Evolutionary conservation across 1,284 basidiomycete species (phyloP), one percentile per base, ranked within the genome.

Genomic region (Marasmius oreades): DNA sequence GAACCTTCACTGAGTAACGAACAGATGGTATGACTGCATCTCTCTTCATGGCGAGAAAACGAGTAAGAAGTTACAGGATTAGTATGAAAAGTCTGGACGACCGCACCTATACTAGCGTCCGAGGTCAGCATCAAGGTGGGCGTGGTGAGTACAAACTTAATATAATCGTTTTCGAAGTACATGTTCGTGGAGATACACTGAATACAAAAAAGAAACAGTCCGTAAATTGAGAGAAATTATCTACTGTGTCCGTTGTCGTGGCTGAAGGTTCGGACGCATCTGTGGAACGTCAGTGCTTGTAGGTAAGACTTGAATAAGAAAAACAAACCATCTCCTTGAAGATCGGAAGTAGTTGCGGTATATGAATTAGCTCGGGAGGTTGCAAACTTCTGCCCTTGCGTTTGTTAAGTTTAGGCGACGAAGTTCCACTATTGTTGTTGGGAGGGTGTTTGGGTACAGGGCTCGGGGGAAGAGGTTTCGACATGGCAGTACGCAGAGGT

Each of bases 261-360:
- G 39, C 16, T 42, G 39, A 18, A 42, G 39, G n/a, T 42, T 16
- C 20, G 39, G 39, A 42, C 39, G 39, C n/a, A 42, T 42, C 39
- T 42, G 39, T 7, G 16, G 37, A 20, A 20, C 20, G 39, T 20
- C 5, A 18, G 39, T 14, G n/a, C 10, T 8, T 11, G 14, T 16
- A 16, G 2, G 39, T 18, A 42, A n/a, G 16, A 42, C n/a, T n/a
- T n/a, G n/a, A 6, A 2, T 20, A n/a, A 42, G 3, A 20, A 1
- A 42, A 5, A 44, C 16, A 23, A 33, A 95, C 93, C 78, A 95
- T 85, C 73, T 97, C 95, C 47, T 90, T 82, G 68, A 97, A 97
- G 26, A 98, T 65, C 1, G 94, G 92, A 34, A 95, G 74, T 23
- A 98, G 69, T 59, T 84, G 79, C 22, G 90, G 86, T 56, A 97